Evolutionary conservation across 306 rosid genomes (phyloP), one percentile per base, ranked within the genome.

Genomic region (Ormosia semicastrata): DNA sequence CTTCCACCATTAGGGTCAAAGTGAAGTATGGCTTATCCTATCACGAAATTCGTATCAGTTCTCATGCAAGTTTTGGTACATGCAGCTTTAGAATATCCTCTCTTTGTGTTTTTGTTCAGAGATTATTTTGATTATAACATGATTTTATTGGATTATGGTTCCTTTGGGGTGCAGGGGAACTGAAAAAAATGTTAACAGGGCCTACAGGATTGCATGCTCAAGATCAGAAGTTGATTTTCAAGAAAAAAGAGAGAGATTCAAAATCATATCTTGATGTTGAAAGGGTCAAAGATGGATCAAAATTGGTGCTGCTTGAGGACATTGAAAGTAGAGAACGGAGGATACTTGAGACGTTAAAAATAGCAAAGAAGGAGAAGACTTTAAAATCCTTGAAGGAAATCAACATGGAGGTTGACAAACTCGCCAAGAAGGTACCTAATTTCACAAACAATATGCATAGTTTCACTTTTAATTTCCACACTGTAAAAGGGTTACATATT

Each of bases 11-110:
- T 81, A 87, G 71, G 66, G 84, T 95, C 50, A 87, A 88, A 66
- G 98, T 93, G 11, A 93, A 93, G 73, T 85, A 90, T 85, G 92
- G 85, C 30, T 85, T 92, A 7, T 76, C 79, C 14, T 87, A 66
- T 80, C 96, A 88, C 17, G 87, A 93, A 77, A 77, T 95, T 78
- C 66, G 57, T 15, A 88, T 92, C 59, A 88, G 89, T 77, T 88
- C 97, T 69, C 92, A 90, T 79, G 97, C 99, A 73, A 92, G 90
- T 81, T 95, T 93, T 79, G 97, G 99, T 95, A 92, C 72, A 8
- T 79, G 39, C 24, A 47, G 9, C 10, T 54, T 17, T 43, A 39
- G 5, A 8, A 56, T 10, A 18, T 63, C 32, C 7, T 33, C n/a
- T 7, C 0, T n/a, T n/a, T 33, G 14, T 40, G 2, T 1, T 17